Base-by-base conservation (phyloP, 805 yeast species). In the Pichia occidentalis region DNA sequence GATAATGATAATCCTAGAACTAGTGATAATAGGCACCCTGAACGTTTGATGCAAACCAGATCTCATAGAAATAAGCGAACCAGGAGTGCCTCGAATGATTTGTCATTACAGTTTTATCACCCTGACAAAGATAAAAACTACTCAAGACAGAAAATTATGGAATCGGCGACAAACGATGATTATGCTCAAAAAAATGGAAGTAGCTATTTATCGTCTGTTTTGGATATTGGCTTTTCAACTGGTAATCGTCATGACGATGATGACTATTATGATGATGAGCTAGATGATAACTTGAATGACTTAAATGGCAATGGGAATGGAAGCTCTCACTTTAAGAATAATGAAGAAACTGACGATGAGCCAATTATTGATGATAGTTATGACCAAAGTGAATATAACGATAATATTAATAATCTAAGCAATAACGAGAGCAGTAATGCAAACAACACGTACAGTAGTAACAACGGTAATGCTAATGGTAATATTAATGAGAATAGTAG, bases 91-190 rank as follows among this genome's bases (percentile, higher is more conserved):
- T 25, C 36, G n/a, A 13, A 21, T 22, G 34, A 20, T 12, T 30
- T 39, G 14, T 29, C 38, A 3, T 35, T 38, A 3, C 28, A 24
- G 3, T 34, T 34, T 30, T 39, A 39, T 34, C 17, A 34, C 14
- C 38, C 42, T 7, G 27, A 13, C 20, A 33, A 23, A 7, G 19
- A 29, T 5, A 28, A 22, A 10, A 38, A 33, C 12, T 18, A 23
- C 13, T 38, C 37, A 17, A 28, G 37, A 16, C 32, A 25, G 27
- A 39, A 26, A 18, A 20, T 14, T 17, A 39, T 39, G 28, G 43
- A 39, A 24, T 37, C 41, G 3, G 41, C 31, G 3, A 27, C 28
- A 8, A 37, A 26, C 4, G 22, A 34, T 5, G 12, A 26, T 13
- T 25, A 33, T 22, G 28, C 20, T 14, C n/a, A n/a, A n/a, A n/a